Base-by-base conservation (phyloP, 2,329 filamentous ascomycete genomes). In the Botryotinia calthae region DNA sequence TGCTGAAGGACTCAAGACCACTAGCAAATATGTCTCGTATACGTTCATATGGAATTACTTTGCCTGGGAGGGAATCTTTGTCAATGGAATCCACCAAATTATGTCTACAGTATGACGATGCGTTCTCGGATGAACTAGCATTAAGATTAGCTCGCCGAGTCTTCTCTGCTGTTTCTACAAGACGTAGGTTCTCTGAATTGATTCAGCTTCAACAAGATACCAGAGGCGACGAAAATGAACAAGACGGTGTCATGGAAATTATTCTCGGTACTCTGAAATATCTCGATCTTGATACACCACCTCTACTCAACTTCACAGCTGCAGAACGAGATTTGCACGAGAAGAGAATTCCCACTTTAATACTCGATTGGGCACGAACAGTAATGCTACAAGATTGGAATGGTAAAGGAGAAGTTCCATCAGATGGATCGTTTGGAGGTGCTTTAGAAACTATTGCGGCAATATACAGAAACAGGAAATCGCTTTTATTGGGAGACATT, bases 311-410 rank as follows among this genome's bases (percentile, higher is more conserved):
- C 7, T 88, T 89, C 75, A 81, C 84, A 1, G 82, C 85, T 54
- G 75, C 83, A 1, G 88, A 88, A 74, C 84, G 85, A n/a, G 82
- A 84, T 22, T 77, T 87, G 34, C 89, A 89, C 75, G 88, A 89
- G 77, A 87, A 86, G 46, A 83, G 87, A 51, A 84, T 87, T 58
- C 87, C 87, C 12, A 87, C 86, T 18, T 80, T 89, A 25, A 82
- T 89, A 9, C 82, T 94, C 40, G 91, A 94, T 78, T 94, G 91
- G 91, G 87, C 91, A 31, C 86, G 92, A 73, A 90, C 91, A 0
- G 86, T 96, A 1, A 87, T 97, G 78, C 82, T 97, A 62, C 89
- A 90, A 72, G 89, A 93, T 75, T 98, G 95, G 95, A 88, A 95
- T 79, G 93, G 93, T 0, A 88, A 88, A 71, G 87, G 92, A 1